These are phyloP conservation scores for Cryptococcus hybrid DNA, from an alignment of 1,284 basidiomycete genomes.

Conservation along the genomic window DNA sequence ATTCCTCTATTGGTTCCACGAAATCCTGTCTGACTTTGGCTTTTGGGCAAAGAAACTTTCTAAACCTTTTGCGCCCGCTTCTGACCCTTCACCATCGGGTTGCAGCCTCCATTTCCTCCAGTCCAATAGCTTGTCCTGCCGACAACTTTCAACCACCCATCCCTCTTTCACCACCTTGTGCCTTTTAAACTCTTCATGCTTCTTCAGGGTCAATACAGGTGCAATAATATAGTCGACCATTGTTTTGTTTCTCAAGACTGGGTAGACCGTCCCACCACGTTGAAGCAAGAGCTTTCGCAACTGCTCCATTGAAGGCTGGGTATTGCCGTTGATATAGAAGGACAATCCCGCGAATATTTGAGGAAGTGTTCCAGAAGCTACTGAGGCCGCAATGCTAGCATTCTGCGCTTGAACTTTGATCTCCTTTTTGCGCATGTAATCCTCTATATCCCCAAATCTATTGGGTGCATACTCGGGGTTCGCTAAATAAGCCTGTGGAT, in stretches of 20 bases:
- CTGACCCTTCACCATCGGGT: constrained; percentile 33
- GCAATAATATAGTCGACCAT: constrained; percentile 70
- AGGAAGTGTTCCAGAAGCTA: constrained; percentile 37
- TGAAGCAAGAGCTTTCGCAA: constrained; percentile 74
- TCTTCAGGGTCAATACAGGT: constrained; percentile 81
- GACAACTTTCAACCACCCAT: constrained; percentile 78
- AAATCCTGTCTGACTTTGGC: neutral
- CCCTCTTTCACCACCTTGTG: constrained; percentile 85
- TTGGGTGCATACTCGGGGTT: constrained; percentile 66
- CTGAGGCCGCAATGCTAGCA: constrained; percentile 54
- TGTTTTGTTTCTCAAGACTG: constrained; percentile 48
- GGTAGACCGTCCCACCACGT: constrained; percentile 78
- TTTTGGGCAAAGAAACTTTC: constrained; percentile 30
- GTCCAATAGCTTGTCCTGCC: constrained; percentile 59
- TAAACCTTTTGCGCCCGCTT: constrained; percentile 30
- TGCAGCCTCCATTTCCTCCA: constrained; percentile 45
- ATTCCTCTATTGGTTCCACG: neutral
- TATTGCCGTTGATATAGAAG: constrained; percentile 91
- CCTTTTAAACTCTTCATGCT: constrained; percentile 79
- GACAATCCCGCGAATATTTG: constrained; percentile 68
- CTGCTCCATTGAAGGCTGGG: constrained; percentile 81
- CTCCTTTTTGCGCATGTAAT: constrained; percentile 87
- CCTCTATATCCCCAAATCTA: constrained; percentile 75
- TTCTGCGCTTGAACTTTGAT: constrained; percentile 88
- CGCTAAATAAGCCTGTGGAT: constrained; percentile 36